Percentiles rank a stretch among this genome's conserved stretches.
These are phyloP conservation scores for Fomitopsis schrenkii DNA, from an alignment of 1,284 basidiomycete genomes.

Conservation along the genomic window DNA sequence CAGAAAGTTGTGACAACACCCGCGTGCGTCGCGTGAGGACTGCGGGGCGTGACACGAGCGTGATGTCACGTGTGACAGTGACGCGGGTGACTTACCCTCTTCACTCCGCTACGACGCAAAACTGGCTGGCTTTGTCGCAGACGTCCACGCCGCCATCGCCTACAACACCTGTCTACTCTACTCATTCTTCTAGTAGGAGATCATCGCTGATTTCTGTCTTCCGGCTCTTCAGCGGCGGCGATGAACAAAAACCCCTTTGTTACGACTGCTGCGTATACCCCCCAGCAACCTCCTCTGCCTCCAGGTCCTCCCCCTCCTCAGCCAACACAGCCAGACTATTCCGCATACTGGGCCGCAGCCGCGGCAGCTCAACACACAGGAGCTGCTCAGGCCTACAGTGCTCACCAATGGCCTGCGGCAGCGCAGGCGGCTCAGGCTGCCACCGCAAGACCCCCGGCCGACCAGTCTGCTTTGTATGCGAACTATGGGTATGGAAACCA, in stretches of 20 bases:
- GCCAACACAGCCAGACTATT: conserved; percentile 66
- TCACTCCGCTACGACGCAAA: neutral
- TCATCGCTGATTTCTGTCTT: conserved; percentile 5
- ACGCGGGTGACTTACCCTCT: neutral
- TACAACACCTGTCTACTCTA: neutral
- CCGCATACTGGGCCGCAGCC: conserved; percentile 68
- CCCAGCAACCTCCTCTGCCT: conserved; percentile 71
- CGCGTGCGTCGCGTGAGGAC: too few relatives aligned
- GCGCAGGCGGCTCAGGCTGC: conserved; percentile 45
- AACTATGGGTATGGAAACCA: conserved; percentile 79
- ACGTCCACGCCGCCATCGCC: neutral
- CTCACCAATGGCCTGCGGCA: conserved; percentile 52
- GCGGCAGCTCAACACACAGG: conserved; percentile 46
- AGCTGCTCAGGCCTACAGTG: conserved; percentile 45
- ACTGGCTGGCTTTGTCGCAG: neutral
- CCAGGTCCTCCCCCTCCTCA: conserved; percentile 73
- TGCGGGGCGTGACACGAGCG: neutral
- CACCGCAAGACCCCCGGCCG: conserved; percentile 53
- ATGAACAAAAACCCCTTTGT: conserved; percentile 83
- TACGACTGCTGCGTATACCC: conserved; percentile 60
- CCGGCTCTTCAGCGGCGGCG: conserved; percentile 3
- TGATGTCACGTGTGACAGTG: neutral
- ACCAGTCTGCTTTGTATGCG: conserved; percentile 76
- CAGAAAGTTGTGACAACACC: too few relatives aligned
- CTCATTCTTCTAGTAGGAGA: neutral